These are phyloP conservation scores for Colletotrichum chlorophyti DNA, from an alignment of 2,329 filamentous ascomycete genomes.

Conservation along the genomic window DNA sequence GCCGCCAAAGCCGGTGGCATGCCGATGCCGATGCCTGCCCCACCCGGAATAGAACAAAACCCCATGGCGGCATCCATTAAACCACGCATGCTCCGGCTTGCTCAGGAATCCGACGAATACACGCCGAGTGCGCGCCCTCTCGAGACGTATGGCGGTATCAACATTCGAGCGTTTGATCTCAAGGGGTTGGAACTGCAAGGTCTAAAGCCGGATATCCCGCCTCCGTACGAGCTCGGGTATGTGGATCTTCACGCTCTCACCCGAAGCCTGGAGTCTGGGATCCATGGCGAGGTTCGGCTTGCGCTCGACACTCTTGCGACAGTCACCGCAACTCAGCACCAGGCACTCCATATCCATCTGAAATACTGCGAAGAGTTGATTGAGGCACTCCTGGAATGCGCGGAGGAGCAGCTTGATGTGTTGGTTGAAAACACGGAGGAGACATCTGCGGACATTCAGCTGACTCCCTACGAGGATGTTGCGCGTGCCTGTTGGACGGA, in stretches of 20 bases:
- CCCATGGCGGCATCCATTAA: conserved; percentile 32
- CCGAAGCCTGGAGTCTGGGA: conserved; percentile 87
- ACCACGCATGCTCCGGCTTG: conserved; percentile 45
- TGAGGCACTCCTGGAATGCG: conserved; percentile 88
- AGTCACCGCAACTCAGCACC: conserved; percentile 65
- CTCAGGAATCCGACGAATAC: conserved; percentile 59
- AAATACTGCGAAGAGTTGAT: conserved; percentile 85
- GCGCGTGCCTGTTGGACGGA: conserved; percentile 80
- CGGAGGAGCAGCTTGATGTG: conserved; percentile 84
- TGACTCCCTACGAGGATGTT: conserved; percentile 88
- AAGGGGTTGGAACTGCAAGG: conserved; percentile 72
- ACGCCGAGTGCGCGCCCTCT: conserved; percentile 60
- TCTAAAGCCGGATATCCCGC: conserved; percentile 77
- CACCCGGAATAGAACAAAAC: conserved; percentile 20
- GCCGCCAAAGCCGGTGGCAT: conserved; percentile 49
- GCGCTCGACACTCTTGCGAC: conserved; percentile 84
- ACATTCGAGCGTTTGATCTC: conserved; percentile 68
- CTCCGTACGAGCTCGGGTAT: conserved; percentile 78
- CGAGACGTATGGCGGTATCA: conserved; percentile 74
- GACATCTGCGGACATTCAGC: conserved; percentile 83
- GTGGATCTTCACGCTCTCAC: conserved; percentile 92
- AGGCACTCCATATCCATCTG: conserved; percentile 71
- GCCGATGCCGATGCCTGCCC: conserved; percentile 47
- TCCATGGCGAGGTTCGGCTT: conserved; percentile 87
- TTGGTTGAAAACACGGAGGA: conserved; percentile 86